Evolutionary conservation across 2,329 filamentous ascomycete species (phyloP).

Genomic region (Fusarium sp.): DNA sequence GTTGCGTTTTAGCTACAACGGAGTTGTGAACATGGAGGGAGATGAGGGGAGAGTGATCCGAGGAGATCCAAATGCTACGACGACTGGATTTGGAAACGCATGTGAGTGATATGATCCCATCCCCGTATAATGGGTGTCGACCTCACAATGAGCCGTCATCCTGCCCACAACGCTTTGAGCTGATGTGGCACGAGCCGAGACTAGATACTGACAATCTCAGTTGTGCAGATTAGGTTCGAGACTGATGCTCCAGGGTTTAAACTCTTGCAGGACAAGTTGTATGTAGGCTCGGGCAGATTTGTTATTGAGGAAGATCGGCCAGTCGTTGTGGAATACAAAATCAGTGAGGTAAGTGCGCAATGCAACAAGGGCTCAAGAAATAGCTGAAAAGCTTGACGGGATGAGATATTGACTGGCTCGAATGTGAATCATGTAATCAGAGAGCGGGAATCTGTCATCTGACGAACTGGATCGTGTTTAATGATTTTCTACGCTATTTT

Average conservation of each 20-base stretch:
- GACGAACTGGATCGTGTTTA: neutral
- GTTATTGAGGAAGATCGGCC: constrained; percentile 52
- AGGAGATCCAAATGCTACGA: constrained; percentile 53
- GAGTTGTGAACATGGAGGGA: constrained; percentile 52
- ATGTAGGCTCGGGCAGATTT: constrained; percentile 57
- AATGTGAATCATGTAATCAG: neutral
- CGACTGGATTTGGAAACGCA: constrained; percentile 55
- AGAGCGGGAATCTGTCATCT: neutral
- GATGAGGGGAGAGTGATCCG: constrained; percentile 52
- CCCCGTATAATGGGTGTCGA: neutral
- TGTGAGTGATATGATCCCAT: constrained; percentile 48
- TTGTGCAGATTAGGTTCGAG: constrained; percentile 55
- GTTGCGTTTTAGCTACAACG: constrained; percentile 55
- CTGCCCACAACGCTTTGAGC: neutral
- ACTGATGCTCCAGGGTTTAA: constrained; percentile 53
- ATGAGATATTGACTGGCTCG: neutral
- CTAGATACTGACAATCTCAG: constrained; percentile 38
- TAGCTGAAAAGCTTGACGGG: constrained; percentile 7
- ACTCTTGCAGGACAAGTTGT: constrained; percentile 55
- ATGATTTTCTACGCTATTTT: constrained; percentile 1
- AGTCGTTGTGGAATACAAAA: constrained; percentile 57
- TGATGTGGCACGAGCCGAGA: neutral
- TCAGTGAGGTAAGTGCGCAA: constrained; percentile 54
- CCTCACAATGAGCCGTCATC: neutral
- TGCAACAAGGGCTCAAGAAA: constrained; percentile 30